phyloP scores from a whole-genome alignment of 1,139 yeast genomes.

The Pneumocystis oryctolagi region DNA sequence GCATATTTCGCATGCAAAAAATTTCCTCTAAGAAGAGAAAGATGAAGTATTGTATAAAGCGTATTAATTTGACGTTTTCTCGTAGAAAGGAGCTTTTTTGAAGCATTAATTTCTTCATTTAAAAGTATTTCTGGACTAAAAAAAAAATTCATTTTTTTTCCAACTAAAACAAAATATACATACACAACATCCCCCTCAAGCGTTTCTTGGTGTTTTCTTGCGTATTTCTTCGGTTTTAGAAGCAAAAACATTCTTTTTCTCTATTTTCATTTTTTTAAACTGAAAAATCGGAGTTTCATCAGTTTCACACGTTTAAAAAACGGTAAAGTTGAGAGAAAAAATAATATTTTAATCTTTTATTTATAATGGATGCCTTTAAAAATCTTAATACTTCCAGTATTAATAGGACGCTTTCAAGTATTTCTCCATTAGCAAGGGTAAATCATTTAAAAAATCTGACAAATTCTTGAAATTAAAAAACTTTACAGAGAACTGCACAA shows the following conservation, averaged over 20 bases:
- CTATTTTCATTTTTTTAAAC: background rate
- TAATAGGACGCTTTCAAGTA: background rate
- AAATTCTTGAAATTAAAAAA: background rate
- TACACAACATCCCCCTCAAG: background rate
- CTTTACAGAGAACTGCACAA: background rate
- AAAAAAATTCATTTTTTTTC: background rate
- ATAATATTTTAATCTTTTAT: background rate
- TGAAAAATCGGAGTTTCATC: too few relatives aligned
- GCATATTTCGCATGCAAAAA: constrained; percentile 7
- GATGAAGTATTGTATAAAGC: constrained; percentile 5
- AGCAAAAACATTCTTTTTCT: background rate
- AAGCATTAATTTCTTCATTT: background rate
- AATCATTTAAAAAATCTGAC: background rate
- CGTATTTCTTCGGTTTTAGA: background rate
- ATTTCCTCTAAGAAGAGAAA: constrained; percentile 3
- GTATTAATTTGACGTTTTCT: constrained; percentile 5
- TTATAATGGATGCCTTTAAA: background rate
- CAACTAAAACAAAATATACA: background rate
- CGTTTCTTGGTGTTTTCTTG: background rate
- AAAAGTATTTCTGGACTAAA: background rate
- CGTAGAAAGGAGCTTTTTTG: background rate
- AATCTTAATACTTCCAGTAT: background rate
- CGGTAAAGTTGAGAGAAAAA: background rate
- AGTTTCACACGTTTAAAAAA: background rate
- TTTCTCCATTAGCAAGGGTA: background rate